These are phyloP conservation scores for Saturnispora halmiae DNA, from an alignment of 805 yeast species.

Conservation along the genomic window DNA sequence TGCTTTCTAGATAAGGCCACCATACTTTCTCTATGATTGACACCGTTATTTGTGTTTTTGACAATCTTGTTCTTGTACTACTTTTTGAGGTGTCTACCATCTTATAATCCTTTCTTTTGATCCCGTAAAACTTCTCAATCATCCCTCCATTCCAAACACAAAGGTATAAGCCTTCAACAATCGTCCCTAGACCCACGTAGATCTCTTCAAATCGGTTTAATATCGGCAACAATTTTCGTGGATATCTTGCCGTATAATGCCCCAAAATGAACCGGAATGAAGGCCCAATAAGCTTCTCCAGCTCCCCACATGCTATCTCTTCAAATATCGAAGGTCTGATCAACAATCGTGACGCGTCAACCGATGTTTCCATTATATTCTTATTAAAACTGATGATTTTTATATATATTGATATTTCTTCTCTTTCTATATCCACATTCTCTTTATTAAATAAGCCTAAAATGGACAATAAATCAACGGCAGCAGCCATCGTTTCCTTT, in stretches of 20 bases:
- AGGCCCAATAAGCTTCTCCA: conserved; percentile 70
- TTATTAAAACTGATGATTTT: not conserved
- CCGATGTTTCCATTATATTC: conserved; percentile 35
- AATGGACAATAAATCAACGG: conserved; percentile 45
- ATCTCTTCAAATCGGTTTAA: conserved; percentile 73
- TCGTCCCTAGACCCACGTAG: conserved; percentile 48
- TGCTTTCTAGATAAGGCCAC: conserved; percentile 59
- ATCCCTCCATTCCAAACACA: conserved; percentile 74
- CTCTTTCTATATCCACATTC: not conserved
- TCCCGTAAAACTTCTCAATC: conserved; percentile 87
- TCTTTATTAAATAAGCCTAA: not conserved
- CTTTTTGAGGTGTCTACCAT: conserved; percentile 18
- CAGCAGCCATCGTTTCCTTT: conserved; percentile 66
- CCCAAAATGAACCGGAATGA: conserved; percentile 72
- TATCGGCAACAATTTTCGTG: conserved; percentile 51
- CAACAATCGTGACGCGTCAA: conserved; percentile 65
- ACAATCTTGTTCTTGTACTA: conserved; percentile 33
- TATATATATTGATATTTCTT: not conserved
- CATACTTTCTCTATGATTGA: conserved; percentile 55
- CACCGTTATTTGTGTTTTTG: conserved; percentile 41
- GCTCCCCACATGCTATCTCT: conserved; percentile 70
- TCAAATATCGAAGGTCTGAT: conserved; percentile 85
- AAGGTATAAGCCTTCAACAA: conserved; percentile 64
- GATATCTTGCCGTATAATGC: conserved; percentile 72
- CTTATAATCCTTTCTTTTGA: conserved; percentile 44